A percentile compares a stretch with the other conserved stretches of the same genome.
Conservation (phyloP, 148 eudicot genomes). For the Amaranthus cruentus region DNA sequence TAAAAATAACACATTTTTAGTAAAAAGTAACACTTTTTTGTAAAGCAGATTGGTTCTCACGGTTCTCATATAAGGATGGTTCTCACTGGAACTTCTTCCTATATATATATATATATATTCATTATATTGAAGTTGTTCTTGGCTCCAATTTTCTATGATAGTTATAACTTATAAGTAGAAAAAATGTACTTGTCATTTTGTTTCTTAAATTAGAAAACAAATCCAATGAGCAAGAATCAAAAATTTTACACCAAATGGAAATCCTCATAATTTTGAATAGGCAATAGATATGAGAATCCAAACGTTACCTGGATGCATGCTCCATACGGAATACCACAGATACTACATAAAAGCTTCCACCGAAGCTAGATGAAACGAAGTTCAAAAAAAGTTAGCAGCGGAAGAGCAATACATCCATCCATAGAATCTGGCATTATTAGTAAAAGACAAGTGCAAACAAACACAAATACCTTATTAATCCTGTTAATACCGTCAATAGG, state of each 20-base stretch:
- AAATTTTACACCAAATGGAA: background rate
- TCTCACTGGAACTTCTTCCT: too few species aligned
- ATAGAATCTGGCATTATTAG: background rate
- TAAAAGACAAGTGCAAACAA: background rate
- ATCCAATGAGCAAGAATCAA: background rate
- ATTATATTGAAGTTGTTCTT: background rate
- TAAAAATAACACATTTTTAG: too few species aligned
- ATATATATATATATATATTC: background rate
- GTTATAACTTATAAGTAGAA: background rate
- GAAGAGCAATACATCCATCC: slow-evolving; percentile 2
- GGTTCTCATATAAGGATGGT: too few species aligned
- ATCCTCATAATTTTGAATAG: background rate
- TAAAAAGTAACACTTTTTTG: too few species aligned
- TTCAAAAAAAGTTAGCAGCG: slow-evolving; percentile 1
- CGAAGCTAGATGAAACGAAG: slow-evolving; percentile 55
- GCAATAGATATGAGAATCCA: slow-evolving; percentile 1
- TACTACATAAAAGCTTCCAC: slow-evolving; percentile 94
- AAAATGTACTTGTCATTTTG: background rate
- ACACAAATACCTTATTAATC: slow-evolving; percentile 60
- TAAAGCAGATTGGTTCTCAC: too few species aligned
- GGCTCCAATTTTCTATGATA: background rate
- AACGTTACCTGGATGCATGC: slow-evolving; percentile 89
- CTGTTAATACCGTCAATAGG: slow-evolving; percentile 92
- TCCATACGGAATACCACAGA: slow-evolving; percentile 88
- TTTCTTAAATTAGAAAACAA: background rate